Conservation (phyloP, 345 rosid species). For the Melaleuca alternifolia region DNA sequence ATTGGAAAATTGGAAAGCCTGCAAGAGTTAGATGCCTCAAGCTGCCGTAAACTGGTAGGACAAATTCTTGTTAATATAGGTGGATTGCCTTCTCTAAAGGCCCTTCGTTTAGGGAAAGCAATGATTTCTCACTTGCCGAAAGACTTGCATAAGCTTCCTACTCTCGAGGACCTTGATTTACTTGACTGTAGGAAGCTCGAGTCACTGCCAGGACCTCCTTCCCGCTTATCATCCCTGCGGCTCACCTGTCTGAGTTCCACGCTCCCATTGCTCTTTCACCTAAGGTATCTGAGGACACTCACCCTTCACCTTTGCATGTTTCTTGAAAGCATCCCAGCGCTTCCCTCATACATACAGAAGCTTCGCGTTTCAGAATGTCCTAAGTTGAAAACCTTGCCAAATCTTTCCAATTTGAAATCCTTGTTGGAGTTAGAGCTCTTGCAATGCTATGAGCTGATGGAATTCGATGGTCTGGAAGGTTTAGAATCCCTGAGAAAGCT, state of each 20-base stretch:
- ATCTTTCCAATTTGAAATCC: background rate
- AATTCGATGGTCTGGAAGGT: background rate
- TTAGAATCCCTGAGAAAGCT: background rate
- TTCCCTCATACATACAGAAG: background rate
- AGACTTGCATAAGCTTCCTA: background rate
- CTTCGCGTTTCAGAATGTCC: background rate
- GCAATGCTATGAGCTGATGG: background rate
- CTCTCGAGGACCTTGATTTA: background rate
- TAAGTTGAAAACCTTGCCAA: background rate
- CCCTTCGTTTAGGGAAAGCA: background rate
- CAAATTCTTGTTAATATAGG: background rate
- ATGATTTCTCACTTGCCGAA: background rate
- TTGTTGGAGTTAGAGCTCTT: background rate
- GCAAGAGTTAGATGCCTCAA: background rate
- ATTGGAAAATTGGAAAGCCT: background rate
- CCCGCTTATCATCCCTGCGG: background rate
- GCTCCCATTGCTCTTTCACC: background rate
- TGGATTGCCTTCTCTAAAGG: background rate
- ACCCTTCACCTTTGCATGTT: background rate
- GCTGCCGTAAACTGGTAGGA: background rate
- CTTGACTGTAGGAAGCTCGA: background rate
- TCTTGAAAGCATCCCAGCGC: background rate
- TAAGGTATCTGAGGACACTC: background rate
- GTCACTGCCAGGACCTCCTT: background rate
- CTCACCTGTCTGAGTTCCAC: background rate